Percentiles rank a stretch among this genome's conserved stretches.
Evolutionary conservation across 768 basidiomycete genomes (phyloP).

Genomic region (Cantharellus cinnabarinus): DNA sequence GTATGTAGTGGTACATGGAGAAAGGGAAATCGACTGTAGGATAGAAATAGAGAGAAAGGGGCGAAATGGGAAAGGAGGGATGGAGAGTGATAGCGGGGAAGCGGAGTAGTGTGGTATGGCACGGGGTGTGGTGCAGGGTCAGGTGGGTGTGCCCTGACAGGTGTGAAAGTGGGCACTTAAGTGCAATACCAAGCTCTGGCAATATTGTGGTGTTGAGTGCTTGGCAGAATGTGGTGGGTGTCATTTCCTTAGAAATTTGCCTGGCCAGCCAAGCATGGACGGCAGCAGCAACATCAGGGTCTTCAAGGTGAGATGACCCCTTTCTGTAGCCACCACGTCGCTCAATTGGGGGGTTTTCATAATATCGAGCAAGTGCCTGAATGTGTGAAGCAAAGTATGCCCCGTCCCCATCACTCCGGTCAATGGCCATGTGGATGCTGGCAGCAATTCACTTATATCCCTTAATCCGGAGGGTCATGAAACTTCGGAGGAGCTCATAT

Average conservation of each 20-base stretch:
- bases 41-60: too few relatives aligned
- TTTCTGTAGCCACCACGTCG: background rate
- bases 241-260: background rate
- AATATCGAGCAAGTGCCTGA: background rate
- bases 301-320: background rate
- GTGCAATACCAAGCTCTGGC: background rate
- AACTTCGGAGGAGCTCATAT: too few relatives aligned
- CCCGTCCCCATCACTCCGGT: background rate
- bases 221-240: background rate
- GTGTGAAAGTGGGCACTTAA: background rate
- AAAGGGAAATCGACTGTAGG: too few relatives aligned
- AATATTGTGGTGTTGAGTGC: background rate
- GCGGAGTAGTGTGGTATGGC: too few relatives aligned
- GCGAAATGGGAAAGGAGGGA: too few relatives aligned
- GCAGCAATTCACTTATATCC: too few relatives aligned
- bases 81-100: too few relatives aligned
- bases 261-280: background rate
- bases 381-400: background rate
- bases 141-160: too few relatives aligned
- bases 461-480: slow-evolving; percentile 19
- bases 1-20: too few relatives aligned
- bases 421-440: too few relatives aligned
- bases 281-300: background rate
- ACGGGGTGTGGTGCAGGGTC: too few relatives aligned
- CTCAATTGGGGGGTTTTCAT: background rate